These are phyloP conservation scores for Trichosanthes cucumerina DNA, from an alignment of 306 rosid species.

Conservation along the genomic window DNA sequence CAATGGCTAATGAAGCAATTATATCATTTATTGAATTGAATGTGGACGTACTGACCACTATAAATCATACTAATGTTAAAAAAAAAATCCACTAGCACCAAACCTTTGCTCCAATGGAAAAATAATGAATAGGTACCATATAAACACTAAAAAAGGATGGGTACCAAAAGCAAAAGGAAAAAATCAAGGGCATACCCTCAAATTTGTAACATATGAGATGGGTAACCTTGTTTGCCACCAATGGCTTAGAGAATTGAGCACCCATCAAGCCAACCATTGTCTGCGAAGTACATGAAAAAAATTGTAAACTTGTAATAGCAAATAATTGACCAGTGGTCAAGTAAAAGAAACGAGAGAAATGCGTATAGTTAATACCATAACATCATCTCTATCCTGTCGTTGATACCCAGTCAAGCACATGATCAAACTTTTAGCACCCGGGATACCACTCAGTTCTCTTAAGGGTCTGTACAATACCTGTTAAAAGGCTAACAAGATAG, in stretches of 20 bases:
- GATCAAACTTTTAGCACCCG: slow-evolving; percentile 48
- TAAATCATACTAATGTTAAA: neutral
- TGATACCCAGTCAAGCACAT: slow-evolving; percentile 91
- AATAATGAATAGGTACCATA: neutral
- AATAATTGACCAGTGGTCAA: neutral
- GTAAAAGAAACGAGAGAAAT: slow-evolving; percentile 1
- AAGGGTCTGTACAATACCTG: slow-evolving; percentile 83
- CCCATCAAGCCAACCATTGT: slow-evolving; percentile 82
- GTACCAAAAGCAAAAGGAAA: neutral
- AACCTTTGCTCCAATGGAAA: neutral
- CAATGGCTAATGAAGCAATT: neutral
- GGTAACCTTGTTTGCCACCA: slow-evolving; percentile 81
- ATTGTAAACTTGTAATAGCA: neutral
- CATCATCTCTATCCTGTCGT: slow-evolving; percentile 87
- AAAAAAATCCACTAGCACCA: neutral
- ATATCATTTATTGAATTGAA: neutral
- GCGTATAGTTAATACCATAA: slow-evolving; percentile 43
- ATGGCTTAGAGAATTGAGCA: slow-evolving; percentile 75
- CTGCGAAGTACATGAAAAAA: slow-evolving; percentile 25
- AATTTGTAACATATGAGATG: slow-evolving; percentile 94
- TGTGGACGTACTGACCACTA: neutral
- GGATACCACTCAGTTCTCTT: slow-evolving; percentile 58
- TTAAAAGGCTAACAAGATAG: slow-evolving; percentile 13
- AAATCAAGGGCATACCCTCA: slow-evolving; percentile 52
- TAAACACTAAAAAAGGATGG: neutral